These are phyloP conservation scores for Neonothopanus nambi DNA, from an alignment of 1,284 basidiomycete species.

Conservation along the genomic window DNA sequence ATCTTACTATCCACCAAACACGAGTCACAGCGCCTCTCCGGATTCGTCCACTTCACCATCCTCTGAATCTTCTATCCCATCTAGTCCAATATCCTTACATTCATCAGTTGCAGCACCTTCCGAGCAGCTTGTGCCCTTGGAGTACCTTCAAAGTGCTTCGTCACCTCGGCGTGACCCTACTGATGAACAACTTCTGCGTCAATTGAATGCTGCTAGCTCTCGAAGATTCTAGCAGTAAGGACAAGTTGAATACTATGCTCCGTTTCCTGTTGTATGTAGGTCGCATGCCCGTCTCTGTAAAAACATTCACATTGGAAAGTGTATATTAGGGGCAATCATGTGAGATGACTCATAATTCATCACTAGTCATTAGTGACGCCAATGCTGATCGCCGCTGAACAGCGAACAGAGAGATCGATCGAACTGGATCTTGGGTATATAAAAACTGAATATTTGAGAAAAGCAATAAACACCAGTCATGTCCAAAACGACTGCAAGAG, in stretches of 20 bases:
- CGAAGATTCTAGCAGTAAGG: not conserved
- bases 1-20: not conserved
- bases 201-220: slow-evolving; percentile 36
- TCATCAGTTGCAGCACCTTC: slow-evolving; percentile 25
- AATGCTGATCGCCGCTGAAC: no score
- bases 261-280: no score
- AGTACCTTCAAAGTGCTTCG: slow-evolving; percentile 53
- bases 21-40: not conserved
- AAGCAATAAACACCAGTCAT: no score
- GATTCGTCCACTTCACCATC: not conserved
- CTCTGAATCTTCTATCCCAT: slow-evolving; percentile 21
- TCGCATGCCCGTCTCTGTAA: no score
- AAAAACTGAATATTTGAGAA: no score
- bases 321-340: no score
- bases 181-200: slow-evolving; percentile 58
- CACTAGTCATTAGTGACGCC: no score
- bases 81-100: slow-evolving; percentile 25
- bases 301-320: no score
- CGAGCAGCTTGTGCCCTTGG: slow-evolving; percentile 58
- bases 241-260: no score
- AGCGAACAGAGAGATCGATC: no score
- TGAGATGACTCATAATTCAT: no score
- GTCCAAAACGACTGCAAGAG: slow-evolving; percentile 17
- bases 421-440: no score
- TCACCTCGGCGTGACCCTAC: slow-evolving; percentile 54